These are phyloP conservation scores for Cladosporium sp. DNA, from an alignment of 2,329 filamentous ascomycete species.

Conservation along the genomic window DNA sequence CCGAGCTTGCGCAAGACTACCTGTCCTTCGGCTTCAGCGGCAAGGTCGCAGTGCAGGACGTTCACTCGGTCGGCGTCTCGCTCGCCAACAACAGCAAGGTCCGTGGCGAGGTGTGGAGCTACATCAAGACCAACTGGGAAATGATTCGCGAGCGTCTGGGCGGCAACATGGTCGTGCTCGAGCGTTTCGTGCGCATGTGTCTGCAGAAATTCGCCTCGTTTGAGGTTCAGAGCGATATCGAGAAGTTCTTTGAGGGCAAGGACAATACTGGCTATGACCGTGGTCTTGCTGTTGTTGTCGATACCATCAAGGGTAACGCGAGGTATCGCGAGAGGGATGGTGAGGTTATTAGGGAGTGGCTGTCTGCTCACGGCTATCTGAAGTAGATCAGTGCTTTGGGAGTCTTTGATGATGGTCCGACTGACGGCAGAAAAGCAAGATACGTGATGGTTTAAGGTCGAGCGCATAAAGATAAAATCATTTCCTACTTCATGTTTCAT, in stretches of 20 bases:
- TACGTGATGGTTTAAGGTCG: too few relatives aligned
- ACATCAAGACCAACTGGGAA: conserved; percentile 79
- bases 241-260: conserved; percentile 78
- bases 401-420: too few relatives aligned
- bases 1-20: conserved; percentile 63
- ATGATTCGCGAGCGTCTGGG: conserved; percentile 67
- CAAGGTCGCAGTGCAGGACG: conserved; percentile 79
- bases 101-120: conserved; percentile 76
- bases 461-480: too few relatives aligned
- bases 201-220: conserved; percentile 74
- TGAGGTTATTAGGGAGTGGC: conserved; percentile 71
- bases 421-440: too few relatives aligned
- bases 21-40: conserved; percentile 74
- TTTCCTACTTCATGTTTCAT: too few relatives aligned
- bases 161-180: conserved; percentile 79
- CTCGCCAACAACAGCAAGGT: conserved; percentile 70
- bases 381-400: too few relatives aligned
- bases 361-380: conserved; percentile 59
- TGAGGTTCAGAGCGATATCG: conserved; percentile 69
- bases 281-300: conserved; percentile 77
- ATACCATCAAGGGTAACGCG: conserved; percentile 79
- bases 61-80: conserved; percentile 74
- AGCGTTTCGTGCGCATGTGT: conserved; percentile 78
- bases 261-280: conserved; percentile 87
- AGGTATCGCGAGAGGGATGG: conserved; percentile 77